These are phyloP conservation scores for Crithidia fasciculata DNA, from an alignment of 208 protist genomes.

Conservation along the genomic window DNA sequence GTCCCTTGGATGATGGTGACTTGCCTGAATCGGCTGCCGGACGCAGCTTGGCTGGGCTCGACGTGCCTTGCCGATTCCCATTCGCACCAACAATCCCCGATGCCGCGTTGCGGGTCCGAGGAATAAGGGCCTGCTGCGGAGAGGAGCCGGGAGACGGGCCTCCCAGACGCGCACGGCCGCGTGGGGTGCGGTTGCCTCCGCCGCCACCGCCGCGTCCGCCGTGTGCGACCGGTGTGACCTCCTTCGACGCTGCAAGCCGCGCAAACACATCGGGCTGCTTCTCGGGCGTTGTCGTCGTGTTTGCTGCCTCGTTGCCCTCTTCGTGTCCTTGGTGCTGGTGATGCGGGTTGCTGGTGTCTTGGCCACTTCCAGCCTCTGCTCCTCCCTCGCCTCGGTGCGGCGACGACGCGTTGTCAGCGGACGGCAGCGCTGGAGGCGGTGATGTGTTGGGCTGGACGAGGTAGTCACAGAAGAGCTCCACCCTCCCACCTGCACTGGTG, in stretches of 20 bases:
- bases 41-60: background rate
- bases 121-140: background rate
- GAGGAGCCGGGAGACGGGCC: background rate
- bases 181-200: background rate
- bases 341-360: too few species aligned
- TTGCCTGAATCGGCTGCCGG: background rate
- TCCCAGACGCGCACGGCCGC: background rate
- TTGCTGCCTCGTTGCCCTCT: too few species aligned
- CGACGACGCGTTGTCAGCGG: background rate
- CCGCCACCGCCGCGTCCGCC: slow-evolving; percentile 3
- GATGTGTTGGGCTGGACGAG: slow-evolving; percentile 35
- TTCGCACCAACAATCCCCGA: too few species aligned
- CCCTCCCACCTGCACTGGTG: slow-evolving; percentile 26
- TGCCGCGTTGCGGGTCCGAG: background rate
- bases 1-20: background rate
- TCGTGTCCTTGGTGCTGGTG: too few species aligned
- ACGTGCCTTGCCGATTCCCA: too few species aligned
- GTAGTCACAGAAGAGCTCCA: slow-evolving; percentile 80
- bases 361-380: background rate
- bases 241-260: slow-evolving; percentile 22
- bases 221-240: background rate
- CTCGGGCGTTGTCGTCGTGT: slow-evolving; percentile 3
- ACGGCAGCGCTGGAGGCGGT: background rate
- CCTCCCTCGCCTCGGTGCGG: background rate
- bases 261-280: slow-evolving; percentile 32